Evolutionary conservation across 1,284 basidiomycete genomes (phyloP).

Genomic region (Rhizopogon hawkerae): DNA sequence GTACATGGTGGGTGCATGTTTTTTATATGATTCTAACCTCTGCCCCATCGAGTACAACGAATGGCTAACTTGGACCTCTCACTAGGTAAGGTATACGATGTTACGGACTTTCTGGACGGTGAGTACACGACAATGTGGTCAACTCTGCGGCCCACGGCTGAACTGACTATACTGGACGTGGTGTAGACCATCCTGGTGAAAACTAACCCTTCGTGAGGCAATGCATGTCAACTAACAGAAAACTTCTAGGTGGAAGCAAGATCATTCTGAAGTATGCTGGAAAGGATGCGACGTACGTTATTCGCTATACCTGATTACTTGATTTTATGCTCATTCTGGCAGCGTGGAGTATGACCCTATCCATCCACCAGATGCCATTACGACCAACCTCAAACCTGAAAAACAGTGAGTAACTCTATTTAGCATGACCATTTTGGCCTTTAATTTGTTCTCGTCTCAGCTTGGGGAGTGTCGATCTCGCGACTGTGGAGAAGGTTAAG

Average conservation of each 20-base stretch:
- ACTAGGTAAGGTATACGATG: conserved; percentile 60
- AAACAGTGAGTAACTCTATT: conserved; percentile 33
- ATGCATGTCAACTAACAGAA: conserved; percentile 21
- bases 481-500: conserved; percentile 35
- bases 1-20: conserved; percentile 45
- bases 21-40: not conserved
- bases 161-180: not conserved
- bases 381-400: conserved; percentile 46
- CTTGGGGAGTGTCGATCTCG: conserved; percentile 38
- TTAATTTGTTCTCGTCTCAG: conserved; percentile 6
- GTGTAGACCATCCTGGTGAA: conserved; percentile 1
- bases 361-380: conserved; percentile 57
- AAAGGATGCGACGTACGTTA: conserved; percentile 58
- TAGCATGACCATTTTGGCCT: not conserved
- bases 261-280: conserved; percentile 67
- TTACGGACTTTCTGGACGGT: conserved; percentile 61
- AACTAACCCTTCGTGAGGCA: not conserved
- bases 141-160: not conserved
- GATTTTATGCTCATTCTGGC: not conserved
- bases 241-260: conserved; percentile 48
- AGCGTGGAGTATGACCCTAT: conserved; percentile 56
- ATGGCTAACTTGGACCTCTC: not conserved
- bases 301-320: not conserved
- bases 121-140: conserved; percentile 1
- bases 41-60: conserved; percentile 15